Conservation (phyloP, 2,329 filamentous ascomycete genomes). For the Botrytis elliptica region DNA sequence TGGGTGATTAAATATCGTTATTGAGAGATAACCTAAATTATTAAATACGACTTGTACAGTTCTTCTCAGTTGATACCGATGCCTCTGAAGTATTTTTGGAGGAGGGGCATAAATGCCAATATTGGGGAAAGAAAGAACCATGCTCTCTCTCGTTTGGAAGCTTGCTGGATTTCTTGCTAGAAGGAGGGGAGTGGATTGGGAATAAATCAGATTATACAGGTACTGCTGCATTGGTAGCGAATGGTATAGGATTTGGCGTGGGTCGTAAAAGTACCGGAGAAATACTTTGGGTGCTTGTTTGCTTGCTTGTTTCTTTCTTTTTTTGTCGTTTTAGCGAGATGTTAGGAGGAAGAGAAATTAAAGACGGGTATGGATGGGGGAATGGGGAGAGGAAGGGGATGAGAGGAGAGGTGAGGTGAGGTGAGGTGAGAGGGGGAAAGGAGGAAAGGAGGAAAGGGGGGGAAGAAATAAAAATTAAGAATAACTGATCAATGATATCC, state of each 20-base stretch:
- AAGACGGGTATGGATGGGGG: background rate
- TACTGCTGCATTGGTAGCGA: background rate
- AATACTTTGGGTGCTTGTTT: background rate
- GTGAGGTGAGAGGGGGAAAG: too few relatives aligned
- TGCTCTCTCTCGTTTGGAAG: background rate
- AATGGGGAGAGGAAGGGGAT: background rate
- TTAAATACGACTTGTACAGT: constrained; percentile 4
- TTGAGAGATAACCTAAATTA: background rate
- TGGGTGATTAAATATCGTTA: background rate
- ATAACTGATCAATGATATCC: constrained; percentile 3
- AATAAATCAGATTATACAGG: background rate
- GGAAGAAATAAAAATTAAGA: background rate
- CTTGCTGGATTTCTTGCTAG: background rate
- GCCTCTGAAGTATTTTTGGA: background rate
- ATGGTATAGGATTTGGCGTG: background rate
- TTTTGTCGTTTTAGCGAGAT: background rate
- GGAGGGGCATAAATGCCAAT: background rate
- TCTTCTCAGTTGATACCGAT: background rate
- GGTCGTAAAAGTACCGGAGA: background rate
- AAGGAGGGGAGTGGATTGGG: background rate
- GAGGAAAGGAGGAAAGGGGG: background rate
- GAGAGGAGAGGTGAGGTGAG: background rate
- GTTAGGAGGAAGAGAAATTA: too few relatives aligned
- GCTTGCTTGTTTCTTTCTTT: background rate
- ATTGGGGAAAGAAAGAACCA: background rate